A percentile compares a stretch with the other conserved stretches of the same genome.
phyloP scores from a whole-genome alignment of 179 eudicot species.

The Camellia oleifera region DNA sequence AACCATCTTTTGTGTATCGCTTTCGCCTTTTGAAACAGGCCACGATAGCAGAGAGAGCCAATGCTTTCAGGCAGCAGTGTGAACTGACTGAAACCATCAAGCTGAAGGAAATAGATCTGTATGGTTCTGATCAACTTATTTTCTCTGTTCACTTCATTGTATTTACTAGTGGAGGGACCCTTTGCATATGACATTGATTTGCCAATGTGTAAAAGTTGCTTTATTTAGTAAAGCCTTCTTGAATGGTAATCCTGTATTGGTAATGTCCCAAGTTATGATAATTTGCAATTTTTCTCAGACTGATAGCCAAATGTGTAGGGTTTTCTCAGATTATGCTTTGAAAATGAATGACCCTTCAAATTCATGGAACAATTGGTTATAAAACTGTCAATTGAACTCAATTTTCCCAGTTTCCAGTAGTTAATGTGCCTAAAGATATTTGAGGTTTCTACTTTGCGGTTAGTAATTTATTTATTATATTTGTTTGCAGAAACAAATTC shows the following conservation, averaged over 20 bases:
- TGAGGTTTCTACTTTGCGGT: not conserved
- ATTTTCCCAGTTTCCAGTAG: not conserved
- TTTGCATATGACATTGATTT: not conserved
- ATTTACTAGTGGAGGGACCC: not conserved
- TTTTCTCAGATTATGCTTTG: not conserved
- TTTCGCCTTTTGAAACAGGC: conserved; percentile 51
- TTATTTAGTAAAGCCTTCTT: not conserved
- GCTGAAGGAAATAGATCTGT: conserved; percentile 91
- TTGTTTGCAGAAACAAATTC: conserved; percentile 67
- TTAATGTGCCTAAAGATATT: not conserved
- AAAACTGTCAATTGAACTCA: not conserved
- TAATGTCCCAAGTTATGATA: not conserved
- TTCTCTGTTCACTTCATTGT: no score
- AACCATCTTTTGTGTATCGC: conserved; percentile 3
- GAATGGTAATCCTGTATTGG: not conserved
- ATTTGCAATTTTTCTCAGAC: not conserved
- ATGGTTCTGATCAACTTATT: conserved; percentile 25
- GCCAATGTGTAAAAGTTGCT: not conserved
- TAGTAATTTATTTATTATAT: not conserved
- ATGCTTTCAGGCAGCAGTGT: conserved; percentile 86
- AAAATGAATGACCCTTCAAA: not conserved
- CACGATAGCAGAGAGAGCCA: conserved; percentile 85
- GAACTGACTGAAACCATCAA: conserved; percentile 87
- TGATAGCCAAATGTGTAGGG: not conserved
- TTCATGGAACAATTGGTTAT: not conserved